phyloP scores from a whole-genome alignment of 1,139 yeast genomes.

The Pneumocystis oryctolagi region DNA sequence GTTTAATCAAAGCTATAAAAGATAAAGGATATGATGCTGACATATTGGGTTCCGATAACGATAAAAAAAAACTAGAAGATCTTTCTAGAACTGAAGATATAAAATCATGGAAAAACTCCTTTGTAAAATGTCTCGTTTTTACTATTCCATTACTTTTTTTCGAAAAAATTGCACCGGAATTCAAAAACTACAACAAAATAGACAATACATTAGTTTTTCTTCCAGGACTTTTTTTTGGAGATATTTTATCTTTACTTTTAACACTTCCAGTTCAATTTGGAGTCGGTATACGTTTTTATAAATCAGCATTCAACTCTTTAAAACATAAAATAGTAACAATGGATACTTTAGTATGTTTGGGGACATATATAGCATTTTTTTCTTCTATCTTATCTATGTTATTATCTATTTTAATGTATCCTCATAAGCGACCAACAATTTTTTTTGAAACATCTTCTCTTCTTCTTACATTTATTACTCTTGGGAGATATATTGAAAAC shows the following conservation, averaged over 20 bases:
- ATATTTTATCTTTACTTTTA: slow-evolving; percentile 46
- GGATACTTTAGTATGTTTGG: slow-evolving; percentile 80
- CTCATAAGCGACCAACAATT: slow-evolving; percentile 42
- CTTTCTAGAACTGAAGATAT: slow-evolving; percentile 61
- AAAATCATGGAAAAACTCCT: slow-evolving; percentile 46
- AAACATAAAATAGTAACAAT: slow-evolving; percentile 71
- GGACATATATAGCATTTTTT: slow-evolving; percentile 63
- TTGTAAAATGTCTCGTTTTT: slow-evolving; percentile 36
- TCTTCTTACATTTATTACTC: slow-evolving; percentile 66
- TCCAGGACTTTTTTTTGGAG: slow-evolving; percentile 28
- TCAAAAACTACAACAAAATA: slow-evolving; percentile 7
- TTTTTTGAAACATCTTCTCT: slow-evolving; percentile 78
- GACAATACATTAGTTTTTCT: slow-evolving; percentile 17
- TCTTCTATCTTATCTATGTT: slow-evolving; percentile 54
- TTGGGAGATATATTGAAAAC: slow-evolving; percentile 85
- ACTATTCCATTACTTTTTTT: slow-evolving; percentile 53
- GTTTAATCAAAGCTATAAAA: slow-evolving; percentile 45
- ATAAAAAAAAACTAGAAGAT: slow-evolving; percentile 50
- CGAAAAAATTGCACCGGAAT: slow-evolving; percentile 31
- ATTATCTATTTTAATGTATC: slow-evolving; percentile 29
- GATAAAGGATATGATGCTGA: slow-evolving; percentile 37
- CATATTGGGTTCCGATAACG: slow-evolving; percentile 30
- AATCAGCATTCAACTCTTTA: slow-evolving; percentile 50
- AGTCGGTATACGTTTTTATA: slow-evolving; percentile 49
- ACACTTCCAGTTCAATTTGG: slow-evolving; percentile 56